These are phyloP conservation scores for barrel medic (Medicago truncatula) DNA, from an alignment of 306 rosid species.

Conservation along the genomic window MtrunA17r5.0-ANR NC_053045.1:33672001-33672500, in stretches of 20 bases:
- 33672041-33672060: constrained; percentile 90
- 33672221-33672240: constrained; percentile 78
- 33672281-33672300: constrained; percentile 64
- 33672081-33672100: constrained; percentile 80
- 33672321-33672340: constrained; percentile 75
- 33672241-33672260: constrained; percentile 87
- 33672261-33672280: constrained; percentile 64
- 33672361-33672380: constrained; percentile 77
- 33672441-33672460: too few species aligned
- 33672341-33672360: constrained; percentile 74
- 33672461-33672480: too few species aligned
- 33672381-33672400: constrained; percentile 40
- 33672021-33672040: constrained; percentile 86
- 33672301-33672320: constrained; percentile 88
- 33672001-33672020: constrained; percentile 64
- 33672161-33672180: constrained; percentile 93
- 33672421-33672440: too few species aligned
- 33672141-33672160: constrained; percentile 92
- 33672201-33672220: constrained; percentile 72
- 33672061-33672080: constrained; percentile 88
- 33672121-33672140: constrained; percentile 64
- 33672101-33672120: constrained; percentile 63
- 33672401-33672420: too few species aligned
- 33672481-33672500: too few species aligned
- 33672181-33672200: constrained; percentile 77